Percentiles rank a stretch among this genome's conserved stretches.
Conservation (phyloP, 1,139 yeast genomes). For the Suhomyces bolitotheri region DNA sequence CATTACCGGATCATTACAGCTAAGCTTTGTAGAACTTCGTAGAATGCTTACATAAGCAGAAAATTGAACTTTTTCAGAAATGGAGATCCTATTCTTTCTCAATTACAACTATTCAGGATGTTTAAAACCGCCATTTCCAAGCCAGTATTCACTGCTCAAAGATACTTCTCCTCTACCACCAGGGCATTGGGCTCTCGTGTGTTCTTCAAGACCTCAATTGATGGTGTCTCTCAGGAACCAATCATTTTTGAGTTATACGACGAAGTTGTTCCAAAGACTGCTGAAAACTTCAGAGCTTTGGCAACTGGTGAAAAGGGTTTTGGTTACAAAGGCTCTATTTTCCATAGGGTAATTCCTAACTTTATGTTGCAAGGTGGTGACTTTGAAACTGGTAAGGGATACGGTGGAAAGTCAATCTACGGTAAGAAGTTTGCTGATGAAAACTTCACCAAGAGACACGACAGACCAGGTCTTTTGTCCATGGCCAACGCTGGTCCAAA, state of each 20-base stretch:
- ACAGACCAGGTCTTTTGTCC: slow-evolving; percentile 39
- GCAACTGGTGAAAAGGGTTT: slow-evolving; percentile 97
- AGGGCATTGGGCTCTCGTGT: slow-evolving; percentile 37
- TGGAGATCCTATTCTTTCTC: no score
- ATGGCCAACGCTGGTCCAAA: slow-evolving; percentile 49
- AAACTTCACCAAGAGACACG: slow-evolving; percentile 37
- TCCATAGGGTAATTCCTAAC: slow-evolving; percentile 45
- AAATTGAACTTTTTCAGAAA: slow-evolving; percentile 4
- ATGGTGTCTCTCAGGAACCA: slow-evolving; percentile 32
- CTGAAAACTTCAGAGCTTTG: slow-evolving; percentile 97
- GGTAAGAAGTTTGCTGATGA: slow-evolving; percentile 42
- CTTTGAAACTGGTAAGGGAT: slow-evolving; percentile 42
- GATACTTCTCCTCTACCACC: slow-evolving; percentile 35
- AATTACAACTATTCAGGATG: no score
- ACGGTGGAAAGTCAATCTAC: slow-evolving; percentile 43
- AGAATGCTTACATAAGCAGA: not conserved
- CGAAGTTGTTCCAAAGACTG: slow-evolving; percentile 95
- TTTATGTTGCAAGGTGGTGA: slow-evolving; percentile 50
- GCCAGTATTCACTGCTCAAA: slow-evolving; percentile 18
- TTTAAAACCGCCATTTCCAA: slow-evolving; percentile 17
- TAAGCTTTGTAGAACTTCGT: not conserved
- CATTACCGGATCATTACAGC: not conserved
- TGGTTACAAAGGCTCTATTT: slow-evolving; percentile 81
- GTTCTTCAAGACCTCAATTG: slow-evolving; percentile 38
- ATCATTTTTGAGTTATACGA: slow-evolving; percentile 60